phyloP scores from a whole-genome alignment of 306 rosid species.

The Prunus campanulata region DNA sequence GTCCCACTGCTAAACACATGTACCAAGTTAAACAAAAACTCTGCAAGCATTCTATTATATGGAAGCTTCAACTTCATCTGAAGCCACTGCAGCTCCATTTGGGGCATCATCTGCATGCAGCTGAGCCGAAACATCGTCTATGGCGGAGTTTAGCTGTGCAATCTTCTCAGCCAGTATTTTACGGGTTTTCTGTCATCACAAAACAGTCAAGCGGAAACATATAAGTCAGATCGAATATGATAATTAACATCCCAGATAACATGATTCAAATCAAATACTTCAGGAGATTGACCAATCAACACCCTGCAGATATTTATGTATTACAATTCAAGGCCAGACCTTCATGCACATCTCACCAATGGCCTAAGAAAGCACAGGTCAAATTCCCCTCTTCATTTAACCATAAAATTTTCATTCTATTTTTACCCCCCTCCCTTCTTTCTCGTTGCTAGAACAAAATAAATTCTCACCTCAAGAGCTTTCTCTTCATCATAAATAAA shows the following conservation, averaged over 20 bases:
- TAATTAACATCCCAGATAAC: neutral
- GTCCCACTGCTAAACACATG: neutral
- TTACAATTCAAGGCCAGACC: neutral
- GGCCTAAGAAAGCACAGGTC: neutral
- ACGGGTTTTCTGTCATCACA: conserved; percentile 45
- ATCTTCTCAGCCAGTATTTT: conserved; percentile 51
- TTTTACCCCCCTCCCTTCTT: neutral
- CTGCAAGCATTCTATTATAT: conserved; percentile 11
- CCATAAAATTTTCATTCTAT: neutral
- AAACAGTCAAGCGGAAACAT: neutral
- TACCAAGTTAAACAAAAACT: neutral
- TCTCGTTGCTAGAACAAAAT: conserved; percentile 2
- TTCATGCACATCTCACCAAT: neutral
- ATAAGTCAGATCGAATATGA: neutral
- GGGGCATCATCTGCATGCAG: conserved; percentile 29
- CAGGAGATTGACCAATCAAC: neutral
- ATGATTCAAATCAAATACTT: neutral
- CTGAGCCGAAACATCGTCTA: conserved; percentile 49
- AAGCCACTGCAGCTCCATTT: conserved; percentile 23
- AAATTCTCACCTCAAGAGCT: conserved; percentile 57
- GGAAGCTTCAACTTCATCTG: conserved; percentile 49
- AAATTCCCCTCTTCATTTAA: neutral
- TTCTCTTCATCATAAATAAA: conserved; percentile 66
- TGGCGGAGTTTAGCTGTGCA: conserved; percentile 53
- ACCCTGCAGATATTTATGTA: neutral